Evolutionary conservation across 306 rosid genomes (phyloP).

Genomic region (Lablab purpureus): DNA sequence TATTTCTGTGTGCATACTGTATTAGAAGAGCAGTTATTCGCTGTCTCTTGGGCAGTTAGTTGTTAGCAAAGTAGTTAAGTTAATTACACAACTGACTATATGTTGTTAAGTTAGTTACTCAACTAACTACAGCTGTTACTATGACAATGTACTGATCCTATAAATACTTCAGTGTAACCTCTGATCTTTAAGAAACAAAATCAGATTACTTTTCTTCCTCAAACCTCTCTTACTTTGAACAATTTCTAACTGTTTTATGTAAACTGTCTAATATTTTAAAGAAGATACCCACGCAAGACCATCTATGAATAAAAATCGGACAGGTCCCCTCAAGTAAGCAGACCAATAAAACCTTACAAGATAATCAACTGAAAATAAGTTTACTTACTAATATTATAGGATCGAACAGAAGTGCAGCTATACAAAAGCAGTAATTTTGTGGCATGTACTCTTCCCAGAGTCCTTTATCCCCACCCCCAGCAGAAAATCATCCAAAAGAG

Average conservation of each 20-base stretch:
- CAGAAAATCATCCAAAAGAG: not conserved
- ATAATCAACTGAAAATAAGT: not conserved
- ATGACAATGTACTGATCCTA: not conserved
- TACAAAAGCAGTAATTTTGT: not conserved
- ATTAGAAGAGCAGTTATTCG: no score
- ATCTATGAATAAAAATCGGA: not conserved
- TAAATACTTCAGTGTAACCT: not conserved
- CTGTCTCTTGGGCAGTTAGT: no score
- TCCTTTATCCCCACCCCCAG: not conserved
- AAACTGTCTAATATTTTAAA: not conserved
- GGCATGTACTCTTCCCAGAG: not conserved
- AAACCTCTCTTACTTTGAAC: not conserved
- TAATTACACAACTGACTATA: no score
- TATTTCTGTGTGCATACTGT: not conserved
- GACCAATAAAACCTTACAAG: not conserved
- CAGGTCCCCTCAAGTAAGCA: not conserved
- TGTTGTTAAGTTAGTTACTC: no score
- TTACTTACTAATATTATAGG: not conserved
- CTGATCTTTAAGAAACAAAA: not conserved
- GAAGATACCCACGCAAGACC: constrained; percentile 2
- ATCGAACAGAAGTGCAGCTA: not conserved
- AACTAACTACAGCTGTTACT: not conserved
- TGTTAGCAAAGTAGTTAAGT: no score
- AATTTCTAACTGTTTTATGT: not conserved
- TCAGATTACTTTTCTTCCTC: not conserved